Conservation (phyloP, 345 rosid species). For the Syzygium aqueum region DNA sequence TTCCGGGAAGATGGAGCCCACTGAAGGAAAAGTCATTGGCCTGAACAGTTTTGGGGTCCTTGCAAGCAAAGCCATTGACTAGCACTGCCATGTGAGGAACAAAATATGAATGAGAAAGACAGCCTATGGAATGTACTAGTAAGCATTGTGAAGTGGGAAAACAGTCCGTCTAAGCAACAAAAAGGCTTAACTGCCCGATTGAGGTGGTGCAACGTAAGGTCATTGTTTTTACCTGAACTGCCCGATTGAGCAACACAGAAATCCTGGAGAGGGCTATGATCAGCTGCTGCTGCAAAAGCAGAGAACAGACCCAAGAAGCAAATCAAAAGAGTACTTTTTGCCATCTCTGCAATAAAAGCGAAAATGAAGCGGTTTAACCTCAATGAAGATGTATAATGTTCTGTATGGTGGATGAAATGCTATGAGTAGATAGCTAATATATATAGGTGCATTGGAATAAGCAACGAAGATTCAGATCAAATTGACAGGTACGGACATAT, state of each 20-base stretch:
- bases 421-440: not conserved
- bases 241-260: not conserved
- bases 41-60: not conserved
- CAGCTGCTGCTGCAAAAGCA: not conserved
- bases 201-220: not conserved
- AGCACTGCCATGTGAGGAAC: not conserved
- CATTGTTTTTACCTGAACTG: not conserved
- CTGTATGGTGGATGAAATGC: not conserved
- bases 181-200: not conserved
- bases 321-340: not conserved
- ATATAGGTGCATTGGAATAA: not conserved
- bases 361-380: too few relatives aligned
- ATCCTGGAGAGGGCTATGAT: not conserved
- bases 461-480: too few relatives aligned
- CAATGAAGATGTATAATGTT: too few relatives aligned
- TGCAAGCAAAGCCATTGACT: not conserved
- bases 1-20: not conserved
- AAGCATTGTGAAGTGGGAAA: too few relatives aligned
- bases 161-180: not conserved
- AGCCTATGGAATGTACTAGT: too few relatives aligned
- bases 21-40: not conserved
- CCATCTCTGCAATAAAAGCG: not conserved
- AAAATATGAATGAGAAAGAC: not conserved
- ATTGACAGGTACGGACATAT: too few relatives aligned
- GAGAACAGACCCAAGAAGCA: not conserved